Conservation (phyloP, 495 filamentous ascomycete genomes). For the Schizothecium vesticola region DNA sequence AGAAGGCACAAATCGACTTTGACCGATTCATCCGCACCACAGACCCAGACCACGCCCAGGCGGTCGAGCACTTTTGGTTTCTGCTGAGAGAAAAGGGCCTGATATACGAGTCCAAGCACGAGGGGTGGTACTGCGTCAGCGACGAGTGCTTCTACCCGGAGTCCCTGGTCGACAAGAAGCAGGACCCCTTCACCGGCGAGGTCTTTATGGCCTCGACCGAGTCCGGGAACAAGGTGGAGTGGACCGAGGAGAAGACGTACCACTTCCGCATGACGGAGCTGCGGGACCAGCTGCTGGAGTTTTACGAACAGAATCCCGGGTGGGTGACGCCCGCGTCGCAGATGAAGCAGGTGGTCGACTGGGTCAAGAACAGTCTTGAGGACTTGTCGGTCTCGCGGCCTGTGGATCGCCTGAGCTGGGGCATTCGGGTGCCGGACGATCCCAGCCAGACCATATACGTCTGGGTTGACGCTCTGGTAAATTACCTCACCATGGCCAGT, state of each 20-base stretch:
- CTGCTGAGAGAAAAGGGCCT: constrained; percentile 67
- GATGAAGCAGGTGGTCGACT: constrained; percentile 61
- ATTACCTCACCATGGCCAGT: constrained; percentile 82
- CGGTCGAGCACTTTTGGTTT: constrained; percentile 88
- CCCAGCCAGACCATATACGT: constrained; percentile 89
- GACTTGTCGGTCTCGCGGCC: constrained; percentile 91
- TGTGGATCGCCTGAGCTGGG: constrained; percentile 72
- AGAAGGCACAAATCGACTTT: constrained; percentile 59
- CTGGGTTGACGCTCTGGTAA: constrained; percentile 93
- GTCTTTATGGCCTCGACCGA: constrained; percentile 80
- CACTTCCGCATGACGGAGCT: constrained; percentile 88
- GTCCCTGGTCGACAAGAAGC: constrained; percentile 60
- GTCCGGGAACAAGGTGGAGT: constrained; percentile 88
- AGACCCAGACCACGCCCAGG: constrained; percentile 70
- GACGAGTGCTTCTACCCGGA: constrained; percentile 95
- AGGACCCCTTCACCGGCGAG: constrained; percentile 74
- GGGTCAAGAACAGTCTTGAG: constrained; percentile 64
- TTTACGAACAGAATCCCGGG: constrained; percentile 65
- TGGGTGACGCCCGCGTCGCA: constrained; percentile 66
- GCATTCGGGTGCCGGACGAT: constrained; percentile 83
- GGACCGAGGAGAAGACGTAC: constrained; percentile 91
- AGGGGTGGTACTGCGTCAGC: constrained; percentile 94
- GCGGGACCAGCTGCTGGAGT: constrained; percentile 63
- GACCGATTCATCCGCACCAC: constrained; percentile 92
- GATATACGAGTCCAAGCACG: constrained; percentile 81